phyloP scores from a whole-genome alignment of 23 red algal genomes.

The Agarophyton chilense region DNA sequence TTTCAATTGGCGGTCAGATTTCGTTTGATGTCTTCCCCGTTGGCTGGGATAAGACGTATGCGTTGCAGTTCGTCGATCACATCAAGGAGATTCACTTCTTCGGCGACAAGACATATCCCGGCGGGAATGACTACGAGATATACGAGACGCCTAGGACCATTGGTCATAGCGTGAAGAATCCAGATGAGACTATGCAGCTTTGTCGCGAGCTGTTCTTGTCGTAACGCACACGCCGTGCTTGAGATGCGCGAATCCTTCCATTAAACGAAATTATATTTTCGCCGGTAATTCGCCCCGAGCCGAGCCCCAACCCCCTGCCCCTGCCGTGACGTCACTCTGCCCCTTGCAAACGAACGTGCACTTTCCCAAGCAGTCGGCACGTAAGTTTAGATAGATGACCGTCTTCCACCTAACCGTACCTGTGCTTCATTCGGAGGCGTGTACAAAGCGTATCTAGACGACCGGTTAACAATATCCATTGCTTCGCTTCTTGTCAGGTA shows the following conservation, averaged over 20 bases:
- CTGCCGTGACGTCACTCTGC: too few relatives aligned
- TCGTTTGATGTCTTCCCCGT: conserved; percentile 96
- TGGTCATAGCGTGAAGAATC: conserved; percentile 80
- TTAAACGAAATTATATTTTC: too few relatives aligned
- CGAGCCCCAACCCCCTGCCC: too few relatives aligned
- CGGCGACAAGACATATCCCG: conserved; percentile 94
- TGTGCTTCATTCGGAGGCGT: too few relatives aligned
- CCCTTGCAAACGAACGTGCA: too few relatives aligned
- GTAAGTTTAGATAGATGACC: too few relatives aligned
- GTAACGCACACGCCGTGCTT: neutral
- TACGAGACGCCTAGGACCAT: conserved; percentile 72
- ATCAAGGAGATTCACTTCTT: conserved; percentile 93
- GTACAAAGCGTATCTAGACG: too few relatives aligned
- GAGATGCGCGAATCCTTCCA: neutral
- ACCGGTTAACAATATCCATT: too few relatives aligned
- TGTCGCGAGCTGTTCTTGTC: conserved; percentile 77
- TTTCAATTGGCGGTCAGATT: conserved; percentile 99
- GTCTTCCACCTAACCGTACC: too few relatives aligned
- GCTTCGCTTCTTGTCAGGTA: too few relatives aligned
- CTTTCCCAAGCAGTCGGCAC: too few relatives aligned
- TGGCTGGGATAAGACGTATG: conserved; percentile 98
- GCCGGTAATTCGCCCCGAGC: too few relatives aligned
- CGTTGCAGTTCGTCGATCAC: conserved; percentile 83
- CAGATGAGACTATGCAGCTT: conserved; percentile 79
- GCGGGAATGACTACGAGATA: conserved; percentile 99